Evolutionary conservation across 2,329 filamentous ascomycete species (phyloP).

Genomic region (Thelonectria rubi): DNA sequence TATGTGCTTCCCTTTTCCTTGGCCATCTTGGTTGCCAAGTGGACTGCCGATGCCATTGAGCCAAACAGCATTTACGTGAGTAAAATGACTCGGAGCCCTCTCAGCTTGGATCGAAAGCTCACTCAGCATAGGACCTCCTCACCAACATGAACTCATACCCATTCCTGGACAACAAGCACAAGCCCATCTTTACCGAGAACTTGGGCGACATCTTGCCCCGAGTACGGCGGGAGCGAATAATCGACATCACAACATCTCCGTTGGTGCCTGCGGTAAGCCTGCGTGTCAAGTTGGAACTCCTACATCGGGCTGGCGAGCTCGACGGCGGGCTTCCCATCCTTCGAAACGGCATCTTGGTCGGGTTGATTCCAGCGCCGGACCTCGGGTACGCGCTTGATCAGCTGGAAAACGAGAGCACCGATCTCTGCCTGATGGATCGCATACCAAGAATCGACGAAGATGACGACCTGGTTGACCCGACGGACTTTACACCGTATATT

Average conservation of each 20-base stretch:
- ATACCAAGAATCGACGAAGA: conserved; percentile 70
- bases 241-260: conserved; percentile 87
- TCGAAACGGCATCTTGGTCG: conserved; percentile 80
- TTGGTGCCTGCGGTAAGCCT: conserved; percentile 80
- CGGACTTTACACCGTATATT: conserved; percentile 90
- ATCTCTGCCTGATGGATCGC: conserved; percentile 83
- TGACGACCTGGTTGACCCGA: conserved; percentile 73
- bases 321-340: conserved; percentile 92
- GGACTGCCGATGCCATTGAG: conserved; percentile 95
- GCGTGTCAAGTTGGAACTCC: conserved; percentile 79
- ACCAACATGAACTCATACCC: conserved; percentile 98
- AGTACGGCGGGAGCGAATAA: conserved; percentile 77
- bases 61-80: conserved; percentile 90
- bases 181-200: conserved; percentile 88
- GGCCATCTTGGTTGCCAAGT: conserved; percentile 93
- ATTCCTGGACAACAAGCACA: conserved; percentile 95
- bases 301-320: conserved; percentile 87
- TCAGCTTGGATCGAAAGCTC: conserved; percentile 18
- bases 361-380: conserved; percentile 92
- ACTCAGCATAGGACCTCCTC: conserved; percentile 73
- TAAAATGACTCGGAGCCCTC: conserved; percentile 17
- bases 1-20: conserved; percentile 96
- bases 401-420: conserved; percentile 76
- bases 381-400: conserved; percentile 92
- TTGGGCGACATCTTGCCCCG: conserved; percentile 86